Base-by-base conservation (phyloP, 2,329 filamentous ascomycete genomes). In the Peltaster fructicola region DNA sequence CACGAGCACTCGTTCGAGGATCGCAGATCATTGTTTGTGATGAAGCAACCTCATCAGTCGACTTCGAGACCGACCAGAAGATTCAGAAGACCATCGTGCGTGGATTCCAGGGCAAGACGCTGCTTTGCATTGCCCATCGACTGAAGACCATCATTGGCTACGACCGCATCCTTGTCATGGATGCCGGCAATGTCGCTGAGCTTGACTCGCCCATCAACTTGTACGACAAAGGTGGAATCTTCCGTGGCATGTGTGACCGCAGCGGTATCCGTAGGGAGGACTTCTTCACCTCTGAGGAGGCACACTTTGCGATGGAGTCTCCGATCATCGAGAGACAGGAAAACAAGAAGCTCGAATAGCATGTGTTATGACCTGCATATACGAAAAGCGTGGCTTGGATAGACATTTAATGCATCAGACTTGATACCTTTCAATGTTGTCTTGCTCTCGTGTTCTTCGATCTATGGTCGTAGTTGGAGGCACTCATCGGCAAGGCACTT, bases 101-200 rank as follows among this genome's bases (percentile, higher is more conserved):
- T 1, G 84, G 73, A 0, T 95, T 95, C 59, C 63, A 66, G 26
- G 84, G 82, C 30, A 80, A 77, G 59, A 93, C 85, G 3, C 54
- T 95, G 22, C 58, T 95, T 12, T 92, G 82, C 52, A 93, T 95
- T 47, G 85, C 85, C 5, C 85, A 95, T 52, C 66, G 85, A 4
- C 59, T 95, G 41, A 75, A 80, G 44, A 95, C 88, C 1, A 92
- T 98, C 34, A 75, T 95, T 33, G 72, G 38, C 5, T 95, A 95
- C 51, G 85, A 98, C 51, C 71, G 85, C 22, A 92, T 98, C 46
- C 85, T 82, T 42, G 88, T 98, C 39, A 91, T 98, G 84, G 85
- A 95, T 41, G 64, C 73, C 21, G 88, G 88, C 0, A 54, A 56
- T 9, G 93, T 98, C 43, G 80, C 78, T 1, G 84, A 95, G 62